Evolutionary conservation across 371 early-diverging fungal genomes (phyloP).

Genomic region (Lichtheimia hyalospora): DNA sequence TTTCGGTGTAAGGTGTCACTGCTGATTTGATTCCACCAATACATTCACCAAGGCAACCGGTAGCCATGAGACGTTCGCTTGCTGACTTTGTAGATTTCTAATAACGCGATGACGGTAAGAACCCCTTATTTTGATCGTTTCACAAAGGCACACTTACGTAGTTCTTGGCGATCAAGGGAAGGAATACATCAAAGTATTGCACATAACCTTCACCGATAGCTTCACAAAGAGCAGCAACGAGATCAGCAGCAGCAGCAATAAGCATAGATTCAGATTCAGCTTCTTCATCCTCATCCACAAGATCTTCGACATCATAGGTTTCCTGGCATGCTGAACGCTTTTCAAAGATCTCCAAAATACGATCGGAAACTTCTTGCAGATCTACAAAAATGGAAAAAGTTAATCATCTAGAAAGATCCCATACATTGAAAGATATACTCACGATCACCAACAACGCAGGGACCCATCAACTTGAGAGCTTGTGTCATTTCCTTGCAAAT

Average conservation of each 20-base stretch:
- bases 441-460: constrained; percentile 72
- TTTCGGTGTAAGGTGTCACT: constrained; percentile 73
- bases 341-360: constrained; percentile 68
- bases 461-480: constrained; percentile 75
- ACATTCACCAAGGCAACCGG: constrained; percentile 83
- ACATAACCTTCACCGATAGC: constrained; percentile 73
- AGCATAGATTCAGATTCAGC: constrained; percentile 82
- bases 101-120: not conserved
- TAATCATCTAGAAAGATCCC: not conserved
- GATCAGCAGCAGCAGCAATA: constrained; percentile 78
- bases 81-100: constrained; percentile 62
- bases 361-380: constrained; percentile 53
- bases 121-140: not conserved
- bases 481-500: constrained; percentile 74
- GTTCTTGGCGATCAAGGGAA: constrained; percentile 75
- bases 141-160: constrained; percentile 23
- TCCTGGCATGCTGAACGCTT: constrained; percentile 80
- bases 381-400: constrained; percentile 1
- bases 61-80: constrained; percentile 84
- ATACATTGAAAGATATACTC: constrained; percentile 20
- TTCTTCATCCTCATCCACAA: constrained; percentile 75
- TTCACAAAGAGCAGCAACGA: constrained; percentile 74
- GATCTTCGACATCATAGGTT: constrained; percentile 64
- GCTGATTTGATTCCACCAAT: constrained; percentile 66
- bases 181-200: constrained; percentile 66